Evolutionary conservation across 2,329 filamentous ascomycete species (phyloP).

Genomic region (Ascochyta pisi): DNA sequence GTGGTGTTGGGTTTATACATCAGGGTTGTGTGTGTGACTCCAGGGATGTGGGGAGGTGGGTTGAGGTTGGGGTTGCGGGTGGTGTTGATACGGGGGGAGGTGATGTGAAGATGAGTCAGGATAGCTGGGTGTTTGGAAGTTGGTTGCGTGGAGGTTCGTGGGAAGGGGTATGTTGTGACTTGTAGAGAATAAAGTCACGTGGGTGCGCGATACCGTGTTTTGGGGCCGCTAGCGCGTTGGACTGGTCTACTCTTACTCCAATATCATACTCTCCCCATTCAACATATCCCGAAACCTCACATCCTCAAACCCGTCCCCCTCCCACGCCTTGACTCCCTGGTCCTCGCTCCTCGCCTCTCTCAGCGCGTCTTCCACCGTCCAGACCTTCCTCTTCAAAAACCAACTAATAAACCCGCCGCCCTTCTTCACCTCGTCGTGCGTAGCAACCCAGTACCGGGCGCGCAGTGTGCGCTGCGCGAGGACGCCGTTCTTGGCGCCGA

Average conservation of each 20-base stretch:
- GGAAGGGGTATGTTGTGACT: too few species aligned
- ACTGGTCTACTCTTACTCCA: slow-evolving; percentile 44
- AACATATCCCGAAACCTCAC: slow-evolving; percentile 60
- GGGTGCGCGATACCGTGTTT: too few species aligned
- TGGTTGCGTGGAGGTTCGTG: too few species aligned
- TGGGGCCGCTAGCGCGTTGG: too few species aligned
- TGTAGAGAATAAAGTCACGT: too few species aligned
- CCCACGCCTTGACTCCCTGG: slow-evolving; percentile 18
- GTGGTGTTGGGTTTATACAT: too few species aligned
- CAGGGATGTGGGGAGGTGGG: too few species aligned
- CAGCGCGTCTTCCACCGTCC: slow-evolving; percentile 57
- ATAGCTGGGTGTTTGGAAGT: too few species aligned
- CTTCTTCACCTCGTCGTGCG: slow-evolving; percentile 69
- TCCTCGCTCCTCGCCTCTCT: slow-evolving; percentile 54
- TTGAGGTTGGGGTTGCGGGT: too few species aligned
- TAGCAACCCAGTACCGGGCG: slow-evolving; percentile 69
- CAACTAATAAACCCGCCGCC: slow-evolving; percentile 64
- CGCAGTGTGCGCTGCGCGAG: slow-evolving; percentile 60
- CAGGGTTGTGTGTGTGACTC: too few species aligned
- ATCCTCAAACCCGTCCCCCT: slow-evolving; percentile 49
- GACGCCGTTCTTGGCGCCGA: slow-evolving; percentile 68
- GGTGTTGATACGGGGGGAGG: too few species aligned
- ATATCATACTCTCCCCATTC: slow-evolving; percentile 63
- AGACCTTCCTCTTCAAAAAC: slow-evolving; percentile 54
- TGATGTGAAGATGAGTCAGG: too few species aligned